Base-by-base conservation (phyloP, 176 grass and related monocot species). In the Eragrostis curvula region DNA sequence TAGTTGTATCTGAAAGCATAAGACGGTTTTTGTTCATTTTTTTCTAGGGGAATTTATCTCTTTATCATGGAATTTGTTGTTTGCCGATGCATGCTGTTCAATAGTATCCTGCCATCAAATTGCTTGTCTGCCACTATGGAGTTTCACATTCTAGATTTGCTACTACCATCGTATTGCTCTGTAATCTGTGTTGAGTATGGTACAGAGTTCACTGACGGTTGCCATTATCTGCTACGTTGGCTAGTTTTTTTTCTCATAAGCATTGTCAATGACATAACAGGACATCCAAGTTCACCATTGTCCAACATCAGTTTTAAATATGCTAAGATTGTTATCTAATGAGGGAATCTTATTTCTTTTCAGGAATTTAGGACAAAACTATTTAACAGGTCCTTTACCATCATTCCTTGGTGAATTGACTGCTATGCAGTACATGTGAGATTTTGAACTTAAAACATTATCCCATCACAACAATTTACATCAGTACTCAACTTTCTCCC, bases 301-400 rank as follows among this genome's bases (percentile, higher is more conserved):
- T 70, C 20, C 23, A 20, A 11, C 11, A 13, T n/a, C 40, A 32
- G 30, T 11, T 32, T 27, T 3, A 47, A 7, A 6, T 45, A 16
- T 3, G 24, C 9, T 44, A 14, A 5, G 23, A 29, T 57, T 58
- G 45, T 9, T 44, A 45, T n/a, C 47, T 68, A 25, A 47, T 61
- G 41, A 63, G 21, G 57, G 32, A 36, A 6, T 88, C 8, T 75
- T 11, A 70, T 78, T 3, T 68, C 66, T 8, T 93, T 87, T 71
- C 90, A 97, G 95, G 78, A 1, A 91, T 50, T 89, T 97, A 27
- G 0, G 0, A 11, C 77, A 87, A 61, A 97, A 92, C 56, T 92
- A 89, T 25, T 64, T 97, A 78, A 97, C 92, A 16, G 95, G 92
- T 3, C 68, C 92, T 15, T 55, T 97, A 63, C 95, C 95, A 21